A percentile compares a stretch with the other conserved stretches of the same genome.
These are phyloP conservation scores for Colletotrichum falcatum DNA, from an alignment of 2,329 filamentous ascomycete species.

Conservation along the genomic window DNA sequence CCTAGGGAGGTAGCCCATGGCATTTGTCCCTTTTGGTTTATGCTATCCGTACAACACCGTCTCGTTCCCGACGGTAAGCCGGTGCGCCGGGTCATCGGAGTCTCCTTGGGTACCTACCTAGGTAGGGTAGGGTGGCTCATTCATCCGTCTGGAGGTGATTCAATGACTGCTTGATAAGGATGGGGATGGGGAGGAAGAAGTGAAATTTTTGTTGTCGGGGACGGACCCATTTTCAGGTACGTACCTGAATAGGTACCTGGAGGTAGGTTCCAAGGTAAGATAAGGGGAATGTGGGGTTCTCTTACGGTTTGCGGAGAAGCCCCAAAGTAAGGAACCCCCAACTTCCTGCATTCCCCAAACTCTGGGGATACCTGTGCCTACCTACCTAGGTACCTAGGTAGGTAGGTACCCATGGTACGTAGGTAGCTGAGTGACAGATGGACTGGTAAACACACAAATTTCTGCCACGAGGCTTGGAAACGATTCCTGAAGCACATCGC, in stretches of 20 bases:
- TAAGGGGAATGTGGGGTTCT: conserved; percentile 36
- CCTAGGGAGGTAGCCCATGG: background rate
- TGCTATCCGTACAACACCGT: background rate
- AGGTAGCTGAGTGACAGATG: background rate
- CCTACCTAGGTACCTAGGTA: no score
- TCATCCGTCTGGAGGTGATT: background rate
- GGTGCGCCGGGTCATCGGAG: background rate
- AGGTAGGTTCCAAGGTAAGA: conserved; percentile 2
- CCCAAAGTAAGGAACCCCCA: conserved; percentile 27
- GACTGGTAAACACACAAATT: background rate
- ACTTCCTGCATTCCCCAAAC: conserved; percentile 31
- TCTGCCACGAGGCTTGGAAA: conserved; percentile 22
- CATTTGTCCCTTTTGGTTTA: background rate
- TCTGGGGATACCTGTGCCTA: conserved; percentile 17
- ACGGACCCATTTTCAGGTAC: no score
- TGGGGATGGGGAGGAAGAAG: background rate
- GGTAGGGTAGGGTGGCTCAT: background rate
- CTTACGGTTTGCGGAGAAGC: conserved; percentile 33
- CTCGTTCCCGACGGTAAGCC: background rate
- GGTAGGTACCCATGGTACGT: no score
- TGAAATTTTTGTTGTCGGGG: background rate
- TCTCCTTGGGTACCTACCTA: no score
- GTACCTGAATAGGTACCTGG: no score
- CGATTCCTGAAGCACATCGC: background rate
- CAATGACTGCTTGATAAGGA: background rate